A percentile compares a stretch with the other conserved stretches of the same genome.
Evolutionary conservation across 495 filamentous ascomycete species (phyloP).

Genomic region (Neurospora tetrasperma): DNA sequence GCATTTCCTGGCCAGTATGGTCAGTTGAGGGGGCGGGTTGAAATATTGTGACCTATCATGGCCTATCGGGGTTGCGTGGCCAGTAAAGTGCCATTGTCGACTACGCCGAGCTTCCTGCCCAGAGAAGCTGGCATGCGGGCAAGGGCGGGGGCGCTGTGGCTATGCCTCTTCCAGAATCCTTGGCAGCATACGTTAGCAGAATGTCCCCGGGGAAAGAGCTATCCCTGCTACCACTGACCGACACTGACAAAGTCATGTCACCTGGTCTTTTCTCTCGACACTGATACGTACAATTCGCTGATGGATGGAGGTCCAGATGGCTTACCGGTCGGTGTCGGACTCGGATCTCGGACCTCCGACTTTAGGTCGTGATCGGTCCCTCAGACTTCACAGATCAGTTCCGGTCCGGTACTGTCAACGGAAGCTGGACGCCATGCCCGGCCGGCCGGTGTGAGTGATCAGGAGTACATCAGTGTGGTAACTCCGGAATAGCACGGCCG

Average conservation of each 20-base stretch:
- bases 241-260: background rate
- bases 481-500: background rate
- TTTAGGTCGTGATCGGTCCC: background rate
- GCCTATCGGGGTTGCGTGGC: background rate
- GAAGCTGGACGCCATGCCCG: background rate
- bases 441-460: background rate
- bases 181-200: background rate
- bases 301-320: background rate
- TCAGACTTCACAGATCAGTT: background rate
- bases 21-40: background rate
- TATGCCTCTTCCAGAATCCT: background rate
- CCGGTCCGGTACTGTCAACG: background rate
- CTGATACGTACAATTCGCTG: background rate
- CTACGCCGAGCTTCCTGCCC: background rate
- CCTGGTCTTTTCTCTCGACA: background rate
- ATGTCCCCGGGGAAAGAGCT: background rate
- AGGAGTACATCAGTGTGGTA: background rate
- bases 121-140: background rate
- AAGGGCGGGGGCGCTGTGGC: background rate
- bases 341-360: background rate
- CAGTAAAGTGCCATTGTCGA: background rate
- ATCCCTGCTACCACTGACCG: background rate
- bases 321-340: background rate
- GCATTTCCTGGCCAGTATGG: background rate
- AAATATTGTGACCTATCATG: background rate